A percentile compares a stretch with the other conserved stretches of the same genome.
Conservation (phyloP, 805 yeast species). For the Ascoidea rubescens region DNA sequence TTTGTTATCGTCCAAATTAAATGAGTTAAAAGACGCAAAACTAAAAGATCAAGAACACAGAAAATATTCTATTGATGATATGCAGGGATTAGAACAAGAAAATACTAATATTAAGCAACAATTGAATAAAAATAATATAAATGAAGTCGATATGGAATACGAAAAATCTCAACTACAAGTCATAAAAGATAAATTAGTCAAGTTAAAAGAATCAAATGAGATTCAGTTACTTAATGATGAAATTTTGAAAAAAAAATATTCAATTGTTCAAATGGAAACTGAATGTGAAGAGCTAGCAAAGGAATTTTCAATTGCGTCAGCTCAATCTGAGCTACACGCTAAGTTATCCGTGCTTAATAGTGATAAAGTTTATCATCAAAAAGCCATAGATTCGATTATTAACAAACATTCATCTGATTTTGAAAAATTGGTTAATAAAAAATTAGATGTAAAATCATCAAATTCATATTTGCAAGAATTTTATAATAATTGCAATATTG, state of each 20-base stretch:
- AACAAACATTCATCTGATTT: slow-evolving; percentile 15
- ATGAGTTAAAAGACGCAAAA: slow-evolving; percentile 18
- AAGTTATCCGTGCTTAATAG: slow-evolving; percentile 32
- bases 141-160: slow-evolving; percentile 32
- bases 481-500: slow-evolving; percentile 8
- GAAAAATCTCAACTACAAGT: slow-evolving; percentile 28
- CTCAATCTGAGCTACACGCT: slow-evolving; percentile 46
- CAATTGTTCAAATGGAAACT: slow-evolving; percentile 23
- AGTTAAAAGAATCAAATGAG: slow-evolving; percentile 16
- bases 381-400: slow-evolving; percentile 18
- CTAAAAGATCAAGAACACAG: slow-evolving; percentile 29
- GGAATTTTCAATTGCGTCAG: slow-evolving; percentile 35
- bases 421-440: slow-evolving; percentile 8
- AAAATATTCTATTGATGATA: slow-evolving; percentile 28
- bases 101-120: slow-evolving; percentile 23
- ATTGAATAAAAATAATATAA: slow-evolving; percentile 23
- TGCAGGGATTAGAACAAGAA: slow-evolving; percentile 21
- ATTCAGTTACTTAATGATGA: slow-evolving; percentile 19
- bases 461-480: too few species aligned
- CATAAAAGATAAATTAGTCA: slow-evolving; percentile 21
- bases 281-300: slow-evolving; percentile 39
- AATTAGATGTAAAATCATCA: slow-evolving; percentile 5
- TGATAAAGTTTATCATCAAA: slow-evolving; percentile 19
- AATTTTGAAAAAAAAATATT: slow-evolving; percentile 24
- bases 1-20: slow-evolving; percentile 6